Evolutionary conservation across 1,284 basidiomycete species (phyloP).

Genomic region (Singerocomus inundabilis): DNA sequence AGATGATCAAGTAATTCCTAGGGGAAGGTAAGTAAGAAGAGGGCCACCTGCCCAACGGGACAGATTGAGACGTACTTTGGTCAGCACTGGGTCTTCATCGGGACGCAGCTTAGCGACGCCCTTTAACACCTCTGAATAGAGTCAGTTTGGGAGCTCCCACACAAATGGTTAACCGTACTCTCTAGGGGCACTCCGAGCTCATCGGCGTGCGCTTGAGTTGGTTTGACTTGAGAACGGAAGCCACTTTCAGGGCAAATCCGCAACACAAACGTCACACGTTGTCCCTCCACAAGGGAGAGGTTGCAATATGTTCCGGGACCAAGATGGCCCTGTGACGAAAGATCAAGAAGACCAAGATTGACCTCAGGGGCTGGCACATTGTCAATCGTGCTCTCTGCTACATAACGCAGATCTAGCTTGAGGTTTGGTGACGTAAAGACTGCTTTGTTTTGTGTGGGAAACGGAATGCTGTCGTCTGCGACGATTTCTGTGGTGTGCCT

Average conservation of each 20-base stretch:
- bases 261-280: constrained; percentile 82
- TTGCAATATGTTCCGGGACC: constrained; percentile 54
- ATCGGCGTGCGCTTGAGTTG: constrained; percentile 40
- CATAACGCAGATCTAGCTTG: constrained; percentile 73
- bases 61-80: constrained; percentile 42
- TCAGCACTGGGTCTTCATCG: constrained; percentile 60
- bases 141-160: constrained; percentile 7
- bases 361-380: constrained; percentile 52
- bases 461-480: constrained; percentile 41
- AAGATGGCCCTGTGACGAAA: constrained; percentile 63
- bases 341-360: constrained; percentile 57
- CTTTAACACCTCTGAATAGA: constrained; percentile 40
- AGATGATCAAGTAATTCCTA: constrained; percentile 55
- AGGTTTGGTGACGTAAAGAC: constrained; percentile 63
- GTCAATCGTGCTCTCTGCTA: constrained; percentile 55
- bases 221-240: constrained; percentile 17
- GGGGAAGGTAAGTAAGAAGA: background rate
- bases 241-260: constrained; percentile 53
- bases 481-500: constrained; percentile 63
- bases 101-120: constrained; percentile 52
- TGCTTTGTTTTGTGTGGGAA: constrained; percentile 53
- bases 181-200: constrained; percentile 50
- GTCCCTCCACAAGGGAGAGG: constrained; percentile 74
- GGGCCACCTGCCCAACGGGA: background rate
- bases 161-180: constrained; percentile 29